Conservation (phyloP, 2,329 filamentous ascomycete species). For the Penicillium corylophilum region DNA sequence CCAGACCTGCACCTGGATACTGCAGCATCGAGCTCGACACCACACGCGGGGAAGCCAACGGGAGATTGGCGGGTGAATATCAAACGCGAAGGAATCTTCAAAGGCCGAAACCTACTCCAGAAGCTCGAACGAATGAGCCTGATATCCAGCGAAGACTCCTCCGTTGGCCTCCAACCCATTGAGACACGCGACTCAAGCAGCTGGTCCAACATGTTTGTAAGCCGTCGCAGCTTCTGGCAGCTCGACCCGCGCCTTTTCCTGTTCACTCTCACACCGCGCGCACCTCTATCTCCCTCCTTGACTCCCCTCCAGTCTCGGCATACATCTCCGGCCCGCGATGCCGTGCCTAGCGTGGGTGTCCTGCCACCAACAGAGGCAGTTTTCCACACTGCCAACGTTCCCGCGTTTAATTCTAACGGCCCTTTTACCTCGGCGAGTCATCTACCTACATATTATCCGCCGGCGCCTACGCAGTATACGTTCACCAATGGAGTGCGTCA, state of each 20-base stretch:
- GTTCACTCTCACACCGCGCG: constrained; percentile 71
- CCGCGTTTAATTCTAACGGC: constrained; percentile 46
- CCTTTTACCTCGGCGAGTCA: constrained; percentile 82
- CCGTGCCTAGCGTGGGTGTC: constrained; percentile 10
- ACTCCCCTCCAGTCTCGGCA: constrained; percentile 54
- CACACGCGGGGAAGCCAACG: constrained; percentile 67
- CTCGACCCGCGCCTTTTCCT: constrained; percentile 82
- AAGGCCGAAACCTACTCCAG: constrained; percentile 76
- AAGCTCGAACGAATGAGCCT: constrained; percentile 94
- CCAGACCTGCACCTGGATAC: constrained; percentile 66
- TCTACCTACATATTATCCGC: constrained; percentile 87
- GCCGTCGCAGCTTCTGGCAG: constrained; percentile 85
- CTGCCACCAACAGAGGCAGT: constrained; percentile 25
- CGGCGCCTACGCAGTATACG: constrained; percentile 75
- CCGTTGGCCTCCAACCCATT: constrained; percentile 62
- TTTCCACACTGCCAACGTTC: constrained; percentile 37
- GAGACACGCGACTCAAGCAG: constrained; percentile 62
- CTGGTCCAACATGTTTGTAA: constrained; percentile 81
- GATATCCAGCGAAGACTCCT: constrained; percentile 71
- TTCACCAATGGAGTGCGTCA: constrained; percentile 78
- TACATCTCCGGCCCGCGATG: constrained; percentile 48
- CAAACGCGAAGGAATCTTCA: constrained; percentile 82
- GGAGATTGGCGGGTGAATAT: constrained; percentile 87
- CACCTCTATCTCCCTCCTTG: constrained; percentile 49
- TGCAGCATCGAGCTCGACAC: constrained; percentile 63